These are phyloP conservation scores for Astragalus glycyphyllos DNA, from an alignment of 306 rosid genomes.

Conservation along the genomic window DNA sequence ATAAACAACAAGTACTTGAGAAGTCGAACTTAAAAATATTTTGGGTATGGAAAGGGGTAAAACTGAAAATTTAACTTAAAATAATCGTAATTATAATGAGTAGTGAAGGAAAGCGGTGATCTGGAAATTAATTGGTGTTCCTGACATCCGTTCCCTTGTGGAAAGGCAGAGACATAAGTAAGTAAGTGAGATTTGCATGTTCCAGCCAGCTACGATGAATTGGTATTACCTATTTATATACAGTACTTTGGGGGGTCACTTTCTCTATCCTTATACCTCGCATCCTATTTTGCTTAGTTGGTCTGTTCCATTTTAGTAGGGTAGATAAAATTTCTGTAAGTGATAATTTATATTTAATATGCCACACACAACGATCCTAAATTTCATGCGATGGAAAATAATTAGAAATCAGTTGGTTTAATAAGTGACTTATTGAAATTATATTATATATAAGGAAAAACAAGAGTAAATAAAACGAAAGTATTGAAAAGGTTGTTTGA, in stretches of 20 bases:
- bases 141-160: too few species aligned
- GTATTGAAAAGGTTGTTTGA: constrained; percentile 26
- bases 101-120: too few species aligned
- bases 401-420: constrained; percentile 17
- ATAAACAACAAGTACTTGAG: too few species aligned
- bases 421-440: not conserved
- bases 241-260: not conserved
- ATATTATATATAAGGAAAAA: not conserved
- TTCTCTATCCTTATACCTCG: constrained; percentile 32
- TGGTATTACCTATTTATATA: not conserved
- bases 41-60: too few species aligned
- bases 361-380: not conserved
- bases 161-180: too few species aligned
- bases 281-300: constrained; percentile 34
- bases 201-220: constrained; percentile 1
- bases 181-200: too few species aligned
- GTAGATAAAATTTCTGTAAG: not conserved
- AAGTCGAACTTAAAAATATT: too few species aligned
- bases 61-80: too few species aligned
- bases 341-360: not conserved
- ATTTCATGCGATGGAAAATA: not conserved
- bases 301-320: not conserved
- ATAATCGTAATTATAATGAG: too few species aligned
- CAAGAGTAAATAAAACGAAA: not conserved
- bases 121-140: too few species aligned